A percentile compares a stretch with the other conserved stretches of the same genome.
phyloP scores from a whole-genome alignment of 148 eudicot genomes.

The Polygonum maritimum region DNA sequence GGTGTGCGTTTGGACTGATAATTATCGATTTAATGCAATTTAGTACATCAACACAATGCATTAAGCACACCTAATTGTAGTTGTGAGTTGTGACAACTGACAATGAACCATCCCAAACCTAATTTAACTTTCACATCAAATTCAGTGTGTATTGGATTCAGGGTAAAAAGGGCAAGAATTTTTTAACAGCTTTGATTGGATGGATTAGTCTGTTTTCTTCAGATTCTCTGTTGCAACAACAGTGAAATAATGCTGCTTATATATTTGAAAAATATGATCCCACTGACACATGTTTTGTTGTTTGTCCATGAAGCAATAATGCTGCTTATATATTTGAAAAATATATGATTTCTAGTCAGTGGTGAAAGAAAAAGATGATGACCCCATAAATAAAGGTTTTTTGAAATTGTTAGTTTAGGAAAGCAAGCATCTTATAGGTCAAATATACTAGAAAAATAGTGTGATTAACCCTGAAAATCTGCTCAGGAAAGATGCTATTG shows the following conservation, averaged over 20 bases:
- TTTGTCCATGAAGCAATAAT: not conserved
- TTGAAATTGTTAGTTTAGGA: not conserved
- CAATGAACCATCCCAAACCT: not conserved
- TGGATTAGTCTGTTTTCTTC: not conserved
- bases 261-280: too few species aligned
- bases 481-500: too few species aligned
- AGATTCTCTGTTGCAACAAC: not conserved
- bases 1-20: too few species aligned
- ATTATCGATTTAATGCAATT: too few species aligned
- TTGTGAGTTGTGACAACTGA: too few species aligned
- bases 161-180: not conserved
- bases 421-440: not conserved
- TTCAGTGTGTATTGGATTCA: not conserved
- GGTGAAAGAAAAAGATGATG: not conserved
- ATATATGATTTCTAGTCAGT: not conserved
- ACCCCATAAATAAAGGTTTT: not conserved
- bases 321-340: not conserved
- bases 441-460: too few species aligned
- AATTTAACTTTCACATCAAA: not conserved
- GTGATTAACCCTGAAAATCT: too few species aligned
- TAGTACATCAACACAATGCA: too few species aligned
- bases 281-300: not conserved
- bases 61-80: too few species aligned
- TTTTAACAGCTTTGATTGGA: not conserved
- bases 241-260: too few species aligned